Percentiles rank a stretch among this genome's conserved stretches.
Evolutionary conservation across 2,329 filamentous ascomycete species (phyloP).

Genomic region (Calonectria hongkongensis): DNA sequence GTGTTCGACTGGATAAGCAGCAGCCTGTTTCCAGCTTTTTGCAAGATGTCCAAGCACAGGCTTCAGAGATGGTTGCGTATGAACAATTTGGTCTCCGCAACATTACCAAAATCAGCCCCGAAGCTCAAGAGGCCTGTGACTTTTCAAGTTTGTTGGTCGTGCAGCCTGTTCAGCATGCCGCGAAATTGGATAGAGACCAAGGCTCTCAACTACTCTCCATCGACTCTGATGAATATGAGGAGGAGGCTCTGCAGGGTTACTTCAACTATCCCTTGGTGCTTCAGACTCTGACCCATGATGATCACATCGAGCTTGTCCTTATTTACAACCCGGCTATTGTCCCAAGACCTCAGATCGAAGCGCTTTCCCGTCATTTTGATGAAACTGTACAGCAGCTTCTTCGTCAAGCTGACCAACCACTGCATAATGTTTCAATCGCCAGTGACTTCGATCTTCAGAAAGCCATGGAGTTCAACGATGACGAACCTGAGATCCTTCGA

Average conservation of each 20-base stretch:
- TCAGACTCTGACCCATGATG: constrained; percentile 13
- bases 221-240: constrained; percentile 1
- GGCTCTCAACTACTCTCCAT: neutral
- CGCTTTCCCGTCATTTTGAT: constrained; percentile 10
- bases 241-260: constrained; percentile 12
- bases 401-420: neutral
- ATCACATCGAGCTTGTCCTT: constrained; percentile 3
- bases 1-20: constrained; percentile 3
- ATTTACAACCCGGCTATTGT: constrained; percentile 17
- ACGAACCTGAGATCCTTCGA: constrained; percentile 3
- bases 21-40: constrained; percentile 2
- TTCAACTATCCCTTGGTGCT: constrained; percentile 17
- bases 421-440: neutral
- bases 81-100: constrained; percentile 28
- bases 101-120: constrained; percentile 5
- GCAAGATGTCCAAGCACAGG: constrained; percentile 21
- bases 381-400: constrained; percentile 11
- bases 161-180: constrained; percentile 12
- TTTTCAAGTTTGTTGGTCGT: constrained; percentile 24
- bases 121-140: constrained; percentile 21
- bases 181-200: neutral
- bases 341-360: neutral
- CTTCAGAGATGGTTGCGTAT: constrained; percentile 14
- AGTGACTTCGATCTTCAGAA: constrained; percentile 3
- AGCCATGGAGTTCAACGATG: constrained; percentile 2